Conservation (phyloP, 176 grass and related monocot genomes). For the Miscanthus lutarioriparius region DNA sequence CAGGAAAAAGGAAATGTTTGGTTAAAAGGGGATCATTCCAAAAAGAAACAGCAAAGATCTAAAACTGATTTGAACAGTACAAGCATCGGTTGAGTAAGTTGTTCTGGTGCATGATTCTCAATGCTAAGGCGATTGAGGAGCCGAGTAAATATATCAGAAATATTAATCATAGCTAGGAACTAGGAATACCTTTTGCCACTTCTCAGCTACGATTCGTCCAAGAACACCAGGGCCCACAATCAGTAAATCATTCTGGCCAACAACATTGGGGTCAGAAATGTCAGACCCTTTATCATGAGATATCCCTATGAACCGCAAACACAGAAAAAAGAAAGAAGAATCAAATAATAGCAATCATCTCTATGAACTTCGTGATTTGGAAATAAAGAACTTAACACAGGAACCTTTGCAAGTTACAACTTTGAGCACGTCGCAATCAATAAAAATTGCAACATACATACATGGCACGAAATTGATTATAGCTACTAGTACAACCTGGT, state of each 20-base stretch:
- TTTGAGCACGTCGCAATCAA: neutral
- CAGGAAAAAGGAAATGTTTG: neutral
- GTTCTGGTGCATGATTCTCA: neutral
- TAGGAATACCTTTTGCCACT: conserved; percentile 70
- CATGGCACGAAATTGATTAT: neutral
- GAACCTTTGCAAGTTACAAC: neutral
- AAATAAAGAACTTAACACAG: neutral
- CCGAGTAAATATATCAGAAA: neutral
- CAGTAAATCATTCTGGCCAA: conserved; percentile 70
- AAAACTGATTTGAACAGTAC: neutral
- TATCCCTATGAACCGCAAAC: conserved; percentile 17
- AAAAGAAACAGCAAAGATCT: neutral
- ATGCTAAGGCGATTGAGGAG: neutral
- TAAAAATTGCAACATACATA: neutral
- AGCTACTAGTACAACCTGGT: neutral
- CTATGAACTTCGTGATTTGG: neutral
- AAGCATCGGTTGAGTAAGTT: neutral
- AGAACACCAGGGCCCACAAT: conserved; percentile 93
- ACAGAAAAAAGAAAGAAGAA: neutral
- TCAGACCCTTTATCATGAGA: conserved; percentile 34
- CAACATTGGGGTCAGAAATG: conserved; percentile 17
- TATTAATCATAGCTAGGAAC: neutral
- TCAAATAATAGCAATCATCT: neutral
- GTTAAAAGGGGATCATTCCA: neutral
- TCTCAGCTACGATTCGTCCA: conserved; percentile 72